Evolutionary conservation across 1,284 basidiomycete genomes (phyloP), one percentile per base, ranked within the genome.

Genomic region (Irpex lacteus): DNA sequence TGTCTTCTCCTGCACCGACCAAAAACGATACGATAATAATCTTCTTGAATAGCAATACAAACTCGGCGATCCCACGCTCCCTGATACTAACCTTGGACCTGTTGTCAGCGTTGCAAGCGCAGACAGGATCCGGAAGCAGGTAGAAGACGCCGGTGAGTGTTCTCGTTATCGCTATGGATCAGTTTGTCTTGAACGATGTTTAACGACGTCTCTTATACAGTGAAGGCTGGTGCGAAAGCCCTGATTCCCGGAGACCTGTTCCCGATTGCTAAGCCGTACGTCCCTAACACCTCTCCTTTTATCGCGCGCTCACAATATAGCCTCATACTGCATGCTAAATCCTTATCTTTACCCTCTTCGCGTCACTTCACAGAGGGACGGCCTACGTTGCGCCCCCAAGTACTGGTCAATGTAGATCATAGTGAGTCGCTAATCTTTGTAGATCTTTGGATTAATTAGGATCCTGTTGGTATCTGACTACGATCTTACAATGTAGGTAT

Each of bases 331-430:
- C 32, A 34, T 34, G 5, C 32, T 75, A 7, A 15, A 21, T 52
- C 58, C 60, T n/a, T 36, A 15, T 34, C 32, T 37, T 36, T 15
- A 56, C 19, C 53, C 63, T 58, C 34, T 38, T 58, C 2, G 32
- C 52, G 26, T 4, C 21, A 21, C 15, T 9, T 9, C 53, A 32
- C 66, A 92, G 89, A 40, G 93, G 90, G 4, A 92, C 92, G 0
- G 85, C 95, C 0, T 94, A 91, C 68, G 93, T 98, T 56, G 93
- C 89, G 0, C 96, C 96, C 96, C 0, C 92, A 95, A 71, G 93
- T 98, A 1, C 79, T 98, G 19, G 82, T 95, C 59, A 82, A 97
- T 68, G 96, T 98, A 9, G 78, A 95, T 73, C 96, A 98, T 75
- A 77, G 91, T 92, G 71, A 73, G 90, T 82, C n/a, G 7, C 32